Conservation (phyloP, 208 protist species). For the Crithidia thermophila region DNA sequence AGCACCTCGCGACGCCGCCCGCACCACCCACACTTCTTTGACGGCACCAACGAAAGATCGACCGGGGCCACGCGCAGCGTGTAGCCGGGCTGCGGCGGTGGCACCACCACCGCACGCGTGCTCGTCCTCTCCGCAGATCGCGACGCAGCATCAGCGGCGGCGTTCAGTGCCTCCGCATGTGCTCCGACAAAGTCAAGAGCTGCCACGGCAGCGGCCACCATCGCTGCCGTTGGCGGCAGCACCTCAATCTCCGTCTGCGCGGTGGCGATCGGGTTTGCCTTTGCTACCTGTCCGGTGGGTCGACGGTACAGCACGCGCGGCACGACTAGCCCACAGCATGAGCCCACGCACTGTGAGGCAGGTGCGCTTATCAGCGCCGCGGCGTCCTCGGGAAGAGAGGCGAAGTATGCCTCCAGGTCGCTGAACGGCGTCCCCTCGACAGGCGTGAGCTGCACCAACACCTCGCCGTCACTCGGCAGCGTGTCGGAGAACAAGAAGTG, state of each 20-base stretch:
- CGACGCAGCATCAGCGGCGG: neutral
- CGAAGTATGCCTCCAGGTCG: conserved; percentile 62
- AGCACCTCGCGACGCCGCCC: conserved; percentile 58
- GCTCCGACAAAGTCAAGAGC: conserved; percentile 51
- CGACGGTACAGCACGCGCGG: conserved; percentile 63
- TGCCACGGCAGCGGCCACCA: conserved; percentile 39
- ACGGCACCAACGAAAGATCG: conserved; percentile 11
- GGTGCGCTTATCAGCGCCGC: neutral
- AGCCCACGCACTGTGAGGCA: conserved; percentile 47
- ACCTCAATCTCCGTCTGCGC: conserved; percentile 44
- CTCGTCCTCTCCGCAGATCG: no score
- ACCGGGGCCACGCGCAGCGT: conserved; percentile 24
- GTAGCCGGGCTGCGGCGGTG: conserved; percentile 19
- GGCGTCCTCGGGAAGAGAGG: conserved; percentile 14
- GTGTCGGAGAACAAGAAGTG: conserved; percentile 64
- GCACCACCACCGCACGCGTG: neutral
- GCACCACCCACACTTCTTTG: conserved; percentile 66
- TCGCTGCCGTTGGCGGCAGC: conserved; percentile 32
- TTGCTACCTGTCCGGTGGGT: conserved; percentile 50
- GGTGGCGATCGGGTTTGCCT: conserved; percentile 62
- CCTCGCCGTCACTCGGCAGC: conserved; percentile 76
- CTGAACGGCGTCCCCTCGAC: conserved; percentile 78
- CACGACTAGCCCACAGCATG: conserved; percentile 61
- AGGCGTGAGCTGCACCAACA: conserved; percentile 71
- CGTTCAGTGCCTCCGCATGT: conserved; percentile 26